Evolutionary conservation across 768 basidiomycete genomes (phyloP).

Genomic region (Serendipita indica): DNA sequence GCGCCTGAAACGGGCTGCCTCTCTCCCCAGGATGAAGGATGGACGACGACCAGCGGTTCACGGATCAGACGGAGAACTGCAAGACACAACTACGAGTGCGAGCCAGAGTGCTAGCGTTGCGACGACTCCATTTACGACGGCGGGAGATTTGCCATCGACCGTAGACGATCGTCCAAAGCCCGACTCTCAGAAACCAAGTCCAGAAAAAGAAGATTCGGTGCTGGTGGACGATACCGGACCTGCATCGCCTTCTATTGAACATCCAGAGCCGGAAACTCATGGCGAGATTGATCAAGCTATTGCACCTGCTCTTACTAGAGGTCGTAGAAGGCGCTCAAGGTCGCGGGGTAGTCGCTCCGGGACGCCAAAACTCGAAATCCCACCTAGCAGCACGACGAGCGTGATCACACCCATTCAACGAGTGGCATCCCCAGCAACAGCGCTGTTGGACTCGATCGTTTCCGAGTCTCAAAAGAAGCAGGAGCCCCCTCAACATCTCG

Average conservation of each 20-base stretch:
- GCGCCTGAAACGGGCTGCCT: slow-evolving; percentile 82
- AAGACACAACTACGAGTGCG: not conserved
- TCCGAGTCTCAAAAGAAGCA: not conserved
- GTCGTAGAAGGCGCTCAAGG: not conserved
- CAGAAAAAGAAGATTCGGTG: not conserved
- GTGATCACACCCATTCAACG: slow-evolving; percentile 2
- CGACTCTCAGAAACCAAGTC: not conserved
- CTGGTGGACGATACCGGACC: not conserved
- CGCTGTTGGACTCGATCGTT: not conserved
- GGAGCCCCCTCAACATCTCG: not conserved
- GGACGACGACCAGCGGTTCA: slow-evolving; percentile 54
- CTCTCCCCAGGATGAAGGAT: slow-evolving; percentile 81
- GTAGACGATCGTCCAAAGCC: not conserved
- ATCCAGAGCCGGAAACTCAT: slow-evolving; percentile 3
- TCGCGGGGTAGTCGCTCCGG: slow-evolving; percentile 3
- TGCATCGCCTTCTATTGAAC: not conserved
- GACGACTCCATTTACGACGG: slow-evolving; percentile 7
- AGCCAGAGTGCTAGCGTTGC: slow-evolving; percentile 3
- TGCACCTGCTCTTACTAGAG: not conserved
- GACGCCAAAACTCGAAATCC: slow-evolving; percentile 1
- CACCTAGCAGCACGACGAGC: slow-evolving; percentile 4
- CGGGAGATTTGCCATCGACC: not conserved
- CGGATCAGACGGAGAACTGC: slow-evolving; percentile 11
- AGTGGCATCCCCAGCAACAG: not conserved
- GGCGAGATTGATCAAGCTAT: slow-evolving; percentile 14